Evolutionary conservation across 2,329 filamentous ascomycete genomes (phyloP).

Genomic region (Colletotrichum chrysophilum): DNA sequence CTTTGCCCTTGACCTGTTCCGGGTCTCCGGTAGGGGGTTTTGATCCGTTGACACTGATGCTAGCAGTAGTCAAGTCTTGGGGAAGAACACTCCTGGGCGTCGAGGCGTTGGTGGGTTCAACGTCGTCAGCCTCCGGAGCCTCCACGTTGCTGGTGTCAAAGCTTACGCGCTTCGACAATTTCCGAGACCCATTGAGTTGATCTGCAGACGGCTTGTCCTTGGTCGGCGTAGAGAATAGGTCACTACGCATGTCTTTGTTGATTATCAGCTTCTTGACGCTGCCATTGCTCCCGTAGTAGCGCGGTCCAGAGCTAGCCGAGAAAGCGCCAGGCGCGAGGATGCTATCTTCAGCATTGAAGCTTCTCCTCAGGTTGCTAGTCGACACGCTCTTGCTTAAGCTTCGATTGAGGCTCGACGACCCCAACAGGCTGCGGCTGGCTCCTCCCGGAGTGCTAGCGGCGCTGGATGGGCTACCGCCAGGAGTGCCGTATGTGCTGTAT

Average conservation of each 20-base stretch:
- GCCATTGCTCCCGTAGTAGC: slow-evolving; percentile 69
- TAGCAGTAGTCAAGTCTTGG: background rate
- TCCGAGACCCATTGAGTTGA: slow-evolving; percentile 49
- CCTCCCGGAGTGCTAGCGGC: slow-evolving; percentile 72
- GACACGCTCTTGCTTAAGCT: slow-evolving; percentile 87
- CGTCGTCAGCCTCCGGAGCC: slow-evolving; percentile 6
- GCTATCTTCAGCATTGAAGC: slow-evolving; percentile 83
- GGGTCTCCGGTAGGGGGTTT: slow-evolving; percentile 55
- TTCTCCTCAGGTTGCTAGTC: slow-evolving; percentile 82
- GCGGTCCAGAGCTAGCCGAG: slow-evolving; percentile 68
- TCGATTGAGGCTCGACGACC: slow-evolving; percentile 68
- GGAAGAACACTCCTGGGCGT: background rate
- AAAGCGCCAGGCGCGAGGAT: slow-evolving; percentile 87
- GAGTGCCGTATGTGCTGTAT: slow-evolving; percentile 90
- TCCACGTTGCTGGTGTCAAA: slow-evolving; percentile 75
- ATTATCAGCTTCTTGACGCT: slow-evolving; percentile 92
- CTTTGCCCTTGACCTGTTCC: slow-evolving; percentile 75
- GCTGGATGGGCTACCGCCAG: slow-evolving; percentile 71
- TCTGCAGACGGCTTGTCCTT: slow-evolving; percentile 54
- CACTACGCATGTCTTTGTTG: slow-evolving; percentile 82
- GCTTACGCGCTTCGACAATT: slow-evolving; percentile 85
- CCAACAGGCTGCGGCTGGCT: slow-evolving; percentile 68
- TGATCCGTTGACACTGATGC: slow-evolving; percentile 11
- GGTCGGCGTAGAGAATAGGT: slow-evolving; percentile 67
- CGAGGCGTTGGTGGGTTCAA: background rate